Evolutionary conservation across 1,139 yeast genomes (phyloP), one percentile per base, ranked within the genome.

Genomic region (Yamadazyma buinensis): DNA sequence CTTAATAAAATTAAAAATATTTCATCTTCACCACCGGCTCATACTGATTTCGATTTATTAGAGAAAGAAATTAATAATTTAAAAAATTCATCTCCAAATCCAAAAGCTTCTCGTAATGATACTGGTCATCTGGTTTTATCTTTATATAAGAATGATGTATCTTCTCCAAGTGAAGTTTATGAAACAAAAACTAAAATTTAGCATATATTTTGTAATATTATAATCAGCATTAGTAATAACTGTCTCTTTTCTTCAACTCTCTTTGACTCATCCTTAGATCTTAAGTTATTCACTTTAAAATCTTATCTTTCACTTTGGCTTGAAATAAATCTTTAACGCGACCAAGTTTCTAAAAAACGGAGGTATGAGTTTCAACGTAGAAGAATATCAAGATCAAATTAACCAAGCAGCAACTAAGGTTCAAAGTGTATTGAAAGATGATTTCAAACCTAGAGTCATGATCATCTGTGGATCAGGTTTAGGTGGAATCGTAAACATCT

Each of bases 391-490:
- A 9, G 30, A 38, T 5, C 44, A 51, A 25, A 45, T 61, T 29
- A 44, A 41, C 17, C 42, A 44, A 14, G 65, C 65, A 12, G 32
- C 51, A 2, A 29, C 39, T 7, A 46, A 38, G 14, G 46, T 58
- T 26, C 41, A 48, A 23, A 21, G 36, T 19, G 35, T 33, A 13
- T 43, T 55, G 34, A 29, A 27, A 2, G 12, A 23, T 10, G 35
- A 28, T 18, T 14, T 35, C 13, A 31, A 51, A 20, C 92, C 94
- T 1, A 64, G 77, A 39, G 82, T 77, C 1, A 75, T 90, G 49
- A 83, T 92, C 45, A 84, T 92, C 34, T 90, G 97, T 63, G 97
- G 98, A 5, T 86, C 97, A 3, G 97, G 97, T 0, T 68, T 92
- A 12, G 95, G 96, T 8, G 95, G 95, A 0, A 81, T 92, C 35